A percentile compares a stretch with the other conserved stretches of the same genome.
Conservation (phyloP, 179 eudicot genomes). For the Vitellaria paradoxa region DNA sequence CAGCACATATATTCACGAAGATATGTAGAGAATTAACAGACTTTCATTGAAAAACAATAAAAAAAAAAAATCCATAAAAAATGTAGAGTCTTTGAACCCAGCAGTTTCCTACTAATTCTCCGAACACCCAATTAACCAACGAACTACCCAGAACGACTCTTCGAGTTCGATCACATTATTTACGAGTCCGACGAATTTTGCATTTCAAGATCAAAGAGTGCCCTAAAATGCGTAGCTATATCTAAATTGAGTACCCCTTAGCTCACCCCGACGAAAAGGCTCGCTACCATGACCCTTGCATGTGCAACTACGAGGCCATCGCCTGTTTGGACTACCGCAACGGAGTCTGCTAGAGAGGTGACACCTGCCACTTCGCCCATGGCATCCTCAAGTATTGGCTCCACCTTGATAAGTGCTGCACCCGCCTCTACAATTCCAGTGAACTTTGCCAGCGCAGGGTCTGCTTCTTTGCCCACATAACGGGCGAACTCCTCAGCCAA, state of each 20-base stretch:
- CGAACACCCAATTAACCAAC: background rate
- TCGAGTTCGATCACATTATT: background rate
- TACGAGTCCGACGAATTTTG: conserved; percentile 40
- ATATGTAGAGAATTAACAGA: no score
- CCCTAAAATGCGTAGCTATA: conserved; percentile 25
- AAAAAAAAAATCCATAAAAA: no score
- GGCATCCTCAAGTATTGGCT: conserved; percentile 54
- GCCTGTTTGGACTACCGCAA: conserved; percentile 31
- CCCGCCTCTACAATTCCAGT: conserved; percentile 27
- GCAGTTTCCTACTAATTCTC: background rate
- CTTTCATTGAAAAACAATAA: no score
- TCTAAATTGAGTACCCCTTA: conserved; percentile 42
- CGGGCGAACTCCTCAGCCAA: conserved; percentile 4
- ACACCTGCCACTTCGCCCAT: conserved; percentile 35
- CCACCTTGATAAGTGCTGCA: conserved; percentile 42
- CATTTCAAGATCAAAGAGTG: conserved; percentile 36
- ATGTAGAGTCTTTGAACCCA: background rate
- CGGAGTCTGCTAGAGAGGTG: conserved; percentile 31
- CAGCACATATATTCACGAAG: no score
- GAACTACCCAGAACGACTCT: background rate
- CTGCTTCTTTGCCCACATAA: conserved; percentile 42
- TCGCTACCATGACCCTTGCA: conserved; percentile 34
- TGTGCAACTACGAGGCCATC: conserved; percentile 22
- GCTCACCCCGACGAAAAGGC: conserved; percentile 42
- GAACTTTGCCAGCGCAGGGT: conserved; percentile 26